Evolutionary conservation across 495 filamentous ascomycete genomes (phyloP).

Genomic region (Penicillium herquei): DNA sequence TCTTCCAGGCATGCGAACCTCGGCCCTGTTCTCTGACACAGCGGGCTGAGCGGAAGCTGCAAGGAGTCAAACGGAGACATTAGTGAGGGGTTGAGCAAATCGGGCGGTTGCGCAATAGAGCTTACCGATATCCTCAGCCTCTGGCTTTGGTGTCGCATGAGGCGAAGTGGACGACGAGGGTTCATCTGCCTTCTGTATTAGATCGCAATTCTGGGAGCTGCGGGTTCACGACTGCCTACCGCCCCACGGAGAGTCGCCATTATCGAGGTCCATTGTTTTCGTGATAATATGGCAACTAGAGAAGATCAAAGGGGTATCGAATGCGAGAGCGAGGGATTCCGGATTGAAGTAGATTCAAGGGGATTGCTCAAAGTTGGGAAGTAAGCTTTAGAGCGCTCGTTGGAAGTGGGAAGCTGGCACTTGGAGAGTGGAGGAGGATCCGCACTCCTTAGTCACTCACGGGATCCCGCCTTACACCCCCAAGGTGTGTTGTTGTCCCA

Average conservation of each 20-base stretch:
- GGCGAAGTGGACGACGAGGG: conserved; percentile 52
- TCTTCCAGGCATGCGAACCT: conserved; percentile 47
- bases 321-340: conserved; percentile 1
- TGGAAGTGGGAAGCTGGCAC: conserved; percentile 23
- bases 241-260: conserved; percentile 69
- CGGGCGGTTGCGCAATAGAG: conserved; percentile 13
- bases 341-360: conserved; percentile 9
- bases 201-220: conserved; percentile 27
- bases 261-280: conserved; percentile 58
- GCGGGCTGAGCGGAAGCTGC: conserved; percentile 34
- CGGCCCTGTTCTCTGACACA: conserved; percentile 31
- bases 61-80: conserved; percentile 25
- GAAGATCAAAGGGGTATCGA: conserved; percentile 6
- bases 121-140: conserved; percentile 31
- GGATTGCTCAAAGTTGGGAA: conserved; percentile 5
- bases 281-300: conserved; percentile 2
- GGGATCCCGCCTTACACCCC: conserved; percentile 18
- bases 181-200: conserved; percentile 46
- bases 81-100: conserved; percentile 28
- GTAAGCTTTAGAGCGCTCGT: background rate
- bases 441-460: conserved; percentile 30
- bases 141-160: conserved; percentile 24
- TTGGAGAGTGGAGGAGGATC: conserved; percentile 35
- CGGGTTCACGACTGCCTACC: conserved; percentile 50
- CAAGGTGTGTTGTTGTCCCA: conserved; percentile 8